phyloP scores from a whole-genome alignment of 2,329 filamentous ascomycete species.

The Trichophaea hybrida region DNA sequence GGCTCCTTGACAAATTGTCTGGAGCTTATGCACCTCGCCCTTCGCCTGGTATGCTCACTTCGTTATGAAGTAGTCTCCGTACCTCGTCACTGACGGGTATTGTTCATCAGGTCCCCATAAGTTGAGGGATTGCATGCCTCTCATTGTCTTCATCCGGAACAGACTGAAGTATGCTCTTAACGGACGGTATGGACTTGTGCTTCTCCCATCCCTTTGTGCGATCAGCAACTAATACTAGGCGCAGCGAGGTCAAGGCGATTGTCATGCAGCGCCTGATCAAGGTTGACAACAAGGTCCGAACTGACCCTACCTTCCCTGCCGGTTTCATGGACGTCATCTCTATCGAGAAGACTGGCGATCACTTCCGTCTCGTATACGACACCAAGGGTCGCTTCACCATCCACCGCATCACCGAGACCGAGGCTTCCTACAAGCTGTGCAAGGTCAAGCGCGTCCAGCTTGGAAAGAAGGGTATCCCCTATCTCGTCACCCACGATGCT shows the following conservation, averaged over 20 bases:
- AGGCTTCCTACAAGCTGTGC: constrained; percentile 99
- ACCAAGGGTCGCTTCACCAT: constrained; percentile 99
- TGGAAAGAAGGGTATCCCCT: constrained; percentile 99
- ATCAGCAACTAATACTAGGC: not conserved
- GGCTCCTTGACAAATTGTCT: constrained; percentile 99
- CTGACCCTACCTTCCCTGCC: constrained; percentile 90
- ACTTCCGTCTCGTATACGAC: constrained; percentile 99
- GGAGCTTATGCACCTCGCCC: constrained; percentile 65
- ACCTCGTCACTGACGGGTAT: constrained; percentile 45
- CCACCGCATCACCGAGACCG: constrained; percentile 96
- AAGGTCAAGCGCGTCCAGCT: constrained; percentile 99
- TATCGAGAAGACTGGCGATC: constrained; percentile 99
- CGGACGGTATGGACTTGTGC: constrained; percentile 32
- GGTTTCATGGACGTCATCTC: constrained; percentile 99
- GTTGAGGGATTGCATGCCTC: constrained; percentile 94
- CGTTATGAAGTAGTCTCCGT: constrained; percentile 31
- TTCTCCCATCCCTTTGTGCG: not conserved
- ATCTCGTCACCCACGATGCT: constrained; percentile 99
- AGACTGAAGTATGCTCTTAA: constrained; percentile 99
- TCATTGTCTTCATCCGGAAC: constrained; percentile 94
- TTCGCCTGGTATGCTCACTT: constrained; percentile 35
- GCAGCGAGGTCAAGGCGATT: constrained; percentile 92
- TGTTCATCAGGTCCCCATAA: constrained; percentile 72
- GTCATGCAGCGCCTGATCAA: constrained; percentile 99
- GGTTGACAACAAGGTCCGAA: constrained; percentile 99